These are phyloP conservation scores for Flaveria ramosissima DNA, from an alignment of 129 eudicot genomes.

Conservation along the genomic window DNA sequence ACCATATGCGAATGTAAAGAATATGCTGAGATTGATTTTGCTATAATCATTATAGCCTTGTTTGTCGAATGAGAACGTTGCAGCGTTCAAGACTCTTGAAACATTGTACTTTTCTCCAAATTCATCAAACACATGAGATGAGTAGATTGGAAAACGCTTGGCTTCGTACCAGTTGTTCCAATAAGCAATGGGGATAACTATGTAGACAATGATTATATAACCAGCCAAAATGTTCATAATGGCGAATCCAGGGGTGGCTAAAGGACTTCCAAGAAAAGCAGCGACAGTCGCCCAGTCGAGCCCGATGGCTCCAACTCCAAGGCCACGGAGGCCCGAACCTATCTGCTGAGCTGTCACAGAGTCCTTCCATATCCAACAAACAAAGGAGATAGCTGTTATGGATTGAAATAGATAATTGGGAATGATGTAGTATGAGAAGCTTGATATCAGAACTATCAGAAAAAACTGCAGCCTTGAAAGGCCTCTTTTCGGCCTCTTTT, in stretches of 20 bases:
- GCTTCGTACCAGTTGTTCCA: conserved; percentile 55
- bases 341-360: conserved; percentile 54
- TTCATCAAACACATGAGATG: conserved; percentile 42
- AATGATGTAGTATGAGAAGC: conserved; percentile 59
- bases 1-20: conserved; percentile 63
- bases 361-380: conserved; percentile 58
- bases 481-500: conserved; percentile 52
- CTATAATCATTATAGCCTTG: conserved; percentile 51
- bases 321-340: conserved; percentile 66
- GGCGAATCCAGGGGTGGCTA: conserved; percentile 57
- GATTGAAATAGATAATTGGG: conserved; percentile 63
- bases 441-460: conserved; percentile 45
- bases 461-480: conserved; percentile 63
- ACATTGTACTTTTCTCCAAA: conserved; percentile 49
- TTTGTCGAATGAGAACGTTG: conserved; percentile 44
- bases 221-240: conserved; percentile 60
- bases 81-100: conserved; percentile 42
- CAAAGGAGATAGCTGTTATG: conserved; percentile 49
- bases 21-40: conserved; percentile 55
- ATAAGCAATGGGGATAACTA: conserved; percentile 52
- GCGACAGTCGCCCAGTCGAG: conserved; percentile 62
- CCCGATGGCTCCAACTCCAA: conserved; percentile 61
- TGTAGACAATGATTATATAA: conserved; percentile 46
- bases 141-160: conserved; percentile 50
- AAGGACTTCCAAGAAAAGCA: conserved; percentile 56